Evolutionary conservation across 2,329 filamentous ascomycete genomes (phyloP), one percentile per base, ranked within the genome.

Genomic region (Pseudonectria buxi): DNA sequence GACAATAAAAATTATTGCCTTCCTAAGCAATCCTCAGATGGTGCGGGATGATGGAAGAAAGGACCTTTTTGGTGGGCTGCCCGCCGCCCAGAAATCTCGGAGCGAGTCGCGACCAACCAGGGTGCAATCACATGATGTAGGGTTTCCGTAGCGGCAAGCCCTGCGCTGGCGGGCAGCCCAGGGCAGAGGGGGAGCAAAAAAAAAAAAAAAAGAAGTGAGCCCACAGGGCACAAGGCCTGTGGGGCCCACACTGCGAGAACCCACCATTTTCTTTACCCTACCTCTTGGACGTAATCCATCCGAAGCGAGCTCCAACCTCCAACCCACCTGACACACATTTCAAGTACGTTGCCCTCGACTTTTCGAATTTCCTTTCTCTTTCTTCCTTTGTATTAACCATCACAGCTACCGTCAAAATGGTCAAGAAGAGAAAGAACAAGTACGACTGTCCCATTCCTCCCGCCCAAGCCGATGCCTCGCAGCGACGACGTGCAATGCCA

Each of bases 351-450:
- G 40, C 39, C 35, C 25, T 26, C 35, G 41, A 39, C 36, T 44
- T 41, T 39, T 38, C 26, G 40, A 35, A 35, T 39, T 52, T 45
- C 32, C 44, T 42, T 34, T 45, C 41, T 39, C 33, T 42, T 42
- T 40, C 36, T 49, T 45, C 38, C 34, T 47, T 34, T 27, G 44
- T 55, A 47, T 51, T 55, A 52, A 53, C 39, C 59, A 37, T 45
- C 47, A 38, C 50, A 72, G 68, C 71, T 62, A 75, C 70, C 69
- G 74, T 59, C 67, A 81, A 68, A 55, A 81, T 81, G 77, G 76
- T 79, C 63, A 81, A 81, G 75, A 81, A 81, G 74, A 77, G 77
- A 74, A 77, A 78, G 68, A 76, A 74, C 68, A 81, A 81, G 73
- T 76, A 69, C 58, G 70, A 62, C 33, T 45, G 40, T 24, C 33